These are phyloP conservation scores for Endocarpon pusillum DNA, from an alignment of 495 filamentous ascomycete genomes.

Conservation along the genomic window DNA sequence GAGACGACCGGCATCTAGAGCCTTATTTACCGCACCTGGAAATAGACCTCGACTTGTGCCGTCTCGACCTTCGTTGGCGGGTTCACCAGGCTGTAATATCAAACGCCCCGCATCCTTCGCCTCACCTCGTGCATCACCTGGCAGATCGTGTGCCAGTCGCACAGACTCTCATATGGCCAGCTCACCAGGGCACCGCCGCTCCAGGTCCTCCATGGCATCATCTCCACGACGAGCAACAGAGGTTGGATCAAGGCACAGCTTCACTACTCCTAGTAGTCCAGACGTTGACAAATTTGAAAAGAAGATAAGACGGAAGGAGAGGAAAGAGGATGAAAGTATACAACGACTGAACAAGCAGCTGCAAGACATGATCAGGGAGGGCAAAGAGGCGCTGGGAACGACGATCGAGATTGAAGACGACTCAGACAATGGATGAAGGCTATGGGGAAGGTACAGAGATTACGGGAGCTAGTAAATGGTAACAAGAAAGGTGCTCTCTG, in stretches of 20 bases:
- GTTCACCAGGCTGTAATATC: background rate
- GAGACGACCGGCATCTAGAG: conserved; percentile 4
- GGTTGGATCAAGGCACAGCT: background rate
- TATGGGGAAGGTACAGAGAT: too few relatives aligned
- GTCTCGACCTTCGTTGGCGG: conserved; percentile 1
- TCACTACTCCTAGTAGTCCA: background rate
- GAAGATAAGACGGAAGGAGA: background rate
- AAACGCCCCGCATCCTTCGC: background rate
- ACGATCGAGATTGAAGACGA: conserved; percentile 1
- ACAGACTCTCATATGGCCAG: conserved; percentile 12
- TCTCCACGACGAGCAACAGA: background rate
- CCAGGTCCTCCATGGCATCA: too few relatives aligned
- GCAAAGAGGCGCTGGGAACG: background rate
- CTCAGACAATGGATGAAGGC: background rate
- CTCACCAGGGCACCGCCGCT: conserved; percentile 5
- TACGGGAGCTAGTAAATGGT: too few relatives aligned
- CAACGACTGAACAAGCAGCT: conserved; percentile 1
- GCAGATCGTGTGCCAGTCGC: conserved; percentile 9
- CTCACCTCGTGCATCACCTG: conserved; percentile 20
- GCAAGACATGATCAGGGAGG: background rate
- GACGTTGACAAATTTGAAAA: conserved; percentile 1
- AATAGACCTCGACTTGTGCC: conserved; percentile 1
- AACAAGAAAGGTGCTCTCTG: too few relatives aligned
- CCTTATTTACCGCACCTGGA: conserved; percentile 9
- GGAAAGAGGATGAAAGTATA: background rate